Evolutionary conservation across 2,329 filamentous ascomycete genomes (phyloP).

Genomic region (Sclerotinia nivalis): DNA sequence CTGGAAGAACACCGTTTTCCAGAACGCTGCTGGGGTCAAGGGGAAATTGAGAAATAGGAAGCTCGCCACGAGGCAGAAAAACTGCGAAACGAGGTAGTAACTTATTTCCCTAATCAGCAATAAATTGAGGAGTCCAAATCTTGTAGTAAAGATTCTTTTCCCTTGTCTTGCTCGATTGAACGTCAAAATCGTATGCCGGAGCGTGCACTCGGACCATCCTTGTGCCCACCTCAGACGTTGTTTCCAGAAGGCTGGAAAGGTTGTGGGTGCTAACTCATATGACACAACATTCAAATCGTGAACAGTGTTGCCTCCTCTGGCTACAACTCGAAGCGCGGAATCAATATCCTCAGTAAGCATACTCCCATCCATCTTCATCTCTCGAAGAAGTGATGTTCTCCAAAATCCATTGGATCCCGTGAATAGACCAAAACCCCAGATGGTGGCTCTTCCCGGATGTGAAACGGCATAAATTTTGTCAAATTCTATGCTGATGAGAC

Average conservation of each 20-base stretch:
- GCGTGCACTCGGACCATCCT: slow-evolving; percentile 41
- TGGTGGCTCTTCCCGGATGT: slow-evolving; percentile 49
- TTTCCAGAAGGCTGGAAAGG: slow-evolving; percentile 49
- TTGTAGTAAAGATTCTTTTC: slow-evolving; percentile 42
- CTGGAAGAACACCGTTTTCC: slow-evolving; percentile 49
- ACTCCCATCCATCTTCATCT: slow-evolving; percentile 50
- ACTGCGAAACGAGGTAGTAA: slow-evolving; percentile 52
- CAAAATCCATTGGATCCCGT: slow-evolving; percentile 50
- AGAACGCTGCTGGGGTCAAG: slow-evolving; percentile 43
- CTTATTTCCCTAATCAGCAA: slow-evolving; percentile 49
- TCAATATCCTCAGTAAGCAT: slow-evolving; percentile 55
- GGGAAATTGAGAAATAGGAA: slow-evolving; percentile 50
- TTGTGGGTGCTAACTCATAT: slow-evolving; percentile 51
- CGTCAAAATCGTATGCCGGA: slow-evolving; percentile 44
- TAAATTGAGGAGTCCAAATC: slow-evolving; percentile 49
- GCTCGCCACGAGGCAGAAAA: slow-evolving; percentile 48
- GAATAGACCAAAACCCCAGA: slow-evolving; percentile 52
- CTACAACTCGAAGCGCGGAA: slow-evolving; percentile 47
- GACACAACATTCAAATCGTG: slow-evolving; percentile 53
- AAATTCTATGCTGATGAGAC: slow-evolving; percentile 52
- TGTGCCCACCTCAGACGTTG: slow-evolving; percentile 52
- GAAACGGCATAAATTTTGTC: slow-evolving; percentile 55
- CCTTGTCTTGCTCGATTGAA: slow-evolving; percentile 45
- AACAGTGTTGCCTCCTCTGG: slow-evolving; percentile 45
- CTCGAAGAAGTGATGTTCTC: slow-evolving; percentile 47